A percentile compares a stretch with the other conserved stretches of the same genome.
Evolutionary conservation across 2,329 filamentous ascomycete genomes (phyloP).

Genomic region (Cladophialophora carrionii): DNA sequence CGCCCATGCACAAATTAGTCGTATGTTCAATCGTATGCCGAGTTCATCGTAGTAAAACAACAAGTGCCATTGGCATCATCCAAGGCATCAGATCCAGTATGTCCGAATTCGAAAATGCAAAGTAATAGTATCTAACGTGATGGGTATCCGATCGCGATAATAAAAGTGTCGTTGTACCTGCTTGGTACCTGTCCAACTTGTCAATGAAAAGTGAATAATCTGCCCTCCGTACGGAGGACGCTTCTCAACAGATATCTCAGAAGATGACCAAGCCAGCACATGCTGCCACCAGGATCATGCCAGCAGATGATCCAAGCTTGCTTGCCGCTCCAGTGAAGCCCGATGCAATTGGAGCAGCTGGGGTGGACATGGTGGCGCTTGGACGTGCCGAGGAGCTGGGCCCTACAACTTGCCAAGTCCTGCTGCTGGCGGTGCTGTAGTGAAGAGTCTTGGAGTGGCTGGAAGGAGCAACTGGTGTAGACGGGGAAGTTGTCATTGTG

Average conservation of each 20-base stretch:
- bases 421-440: background rate
- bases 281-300: conserved; percentile 1
- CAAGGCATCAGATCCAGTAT: background rate
- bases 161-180: conserved; percentile 6
- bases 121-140: background rate
- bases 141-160: background rate
- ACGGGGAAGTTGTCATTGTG: background rate
- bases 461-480: background rate
- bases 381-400: conserved; percentile 2
- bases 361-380: conserved; percentile 5
- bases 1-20: background rate
- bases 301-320: conserved; percentile 9
- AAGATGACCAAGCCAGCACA: conserved; percentile 1
- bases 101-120: background rate
- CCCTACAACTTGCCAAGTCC: conserved; percentile 7
- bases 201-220: background rate
- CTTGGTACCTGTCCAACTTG: background rate
- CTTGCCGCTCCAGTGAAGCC: conserved; percentile 9
- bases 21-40: background rate
- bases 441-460: background rate
- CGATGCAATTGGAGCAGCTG: conserved; percentile 4
- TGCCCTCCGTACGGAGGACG: background rate
- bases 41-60: conserved; percentile 8
- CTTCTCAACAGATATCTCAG: background rate
- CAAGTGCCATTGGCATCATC: background rate